These are phyloP conservation scores for Rhodomyrtus tomentosa DNA, from an alignment of 345 rosid genomes.

Conservation along the genomic window DNA sequence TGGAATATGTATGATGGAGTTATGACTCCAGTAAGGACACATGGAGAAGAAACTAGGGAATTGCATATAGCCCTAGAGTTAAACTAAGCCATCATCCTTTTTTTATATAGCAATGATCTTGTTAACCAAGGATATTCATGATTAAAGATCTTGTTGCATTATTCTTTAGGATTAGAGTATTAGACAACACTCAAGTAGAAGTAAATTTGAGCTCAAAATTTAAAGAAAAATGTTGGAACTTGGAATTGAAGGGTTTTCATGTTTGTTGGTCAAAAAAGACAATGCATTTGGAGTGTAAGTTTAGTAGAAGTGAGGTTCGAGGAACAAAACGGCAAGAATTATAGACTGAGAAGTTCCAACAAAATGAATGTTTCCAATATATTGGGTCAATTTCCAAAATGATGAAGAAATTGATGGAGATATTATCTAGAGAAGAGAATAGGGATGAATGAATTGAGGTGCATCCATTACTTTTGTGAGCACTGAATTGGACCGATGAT, in stretches of 20 bases:
- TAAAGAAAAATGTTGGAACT: neutral
- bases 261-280: neutral
- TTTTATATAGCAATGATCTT: neutral
- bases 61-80: neutral
- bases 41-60: neutral
- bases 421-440: neutral
- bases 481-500: neutral
- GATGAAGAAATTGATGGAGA: neutral
- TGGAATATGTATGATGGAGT: neutral
- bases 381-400: neutral
- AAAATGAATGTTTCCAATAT: neutral
- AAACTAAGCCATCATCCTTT: neutral
- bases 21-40: neutral
- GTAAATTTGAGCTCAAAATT: neutral
- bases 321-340: neutral
- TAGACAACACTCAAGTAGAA: neutral
- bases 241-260: neutral
- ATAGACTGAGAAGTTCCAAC: neutral
- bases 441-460: neutral
- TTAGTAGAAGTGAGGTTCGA: neutral
- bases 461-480: neutral
- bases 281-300: neutral
- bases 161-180: neutral
- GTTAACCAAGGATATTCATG: neutral
- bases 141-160: neutral